These are phyloP conservation scores for Tuber microsphaerosporum DNA, from an alignment of 495 filamentous ascomycete genomes.

Conservation along the genomic window DNA sequence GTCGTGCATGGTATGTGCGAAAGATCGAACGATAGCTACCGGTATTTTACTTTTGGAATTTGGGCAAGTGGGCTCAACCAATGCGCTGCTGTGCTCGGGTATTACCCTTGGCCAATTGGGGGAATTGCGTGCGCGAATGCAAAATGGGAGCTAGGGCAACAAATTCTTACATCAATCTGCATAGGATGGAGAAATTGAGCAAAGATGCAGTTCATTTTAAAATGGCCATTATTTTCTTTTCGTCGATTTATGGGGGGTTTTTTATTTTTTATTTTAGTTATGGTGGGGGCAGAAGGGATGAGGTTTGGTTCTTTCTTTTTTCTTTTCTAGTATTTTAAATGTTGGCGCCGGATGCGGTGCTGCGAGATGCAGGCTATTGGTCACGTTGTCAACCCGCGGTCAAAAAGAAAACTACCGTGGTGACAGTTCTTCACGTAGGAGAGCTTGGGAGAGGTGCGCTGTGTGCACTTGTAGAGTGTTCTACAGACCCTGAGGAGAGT, in stretches of 20 bases:
- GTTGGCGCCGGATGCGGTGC: conserved; percentile 5
- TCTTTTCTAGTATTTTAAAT: neutral
- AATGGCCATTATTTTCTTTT: neutral
- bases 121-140: neutral
- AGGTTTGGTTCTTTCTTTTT: neutral
- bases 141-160: neutral
- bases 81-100: neutral
- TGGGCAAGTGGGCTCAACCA: neutral
- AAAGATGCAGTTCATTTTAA: conserved; percentile 1
- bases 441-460: neutral
- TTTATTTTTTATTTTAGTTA: neutral
- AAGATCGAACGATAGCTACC: conserved; percentile 6
- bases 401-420: conserved; percentile 5
- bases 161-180: conserved; percentile 3
- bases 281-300: neutral
- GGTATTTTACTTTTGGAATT: neutral
- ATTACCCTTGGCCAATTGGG: neutral
- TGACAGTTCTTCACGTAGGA: neutral
- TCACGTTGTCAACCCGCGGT: conserved; percentile 4
- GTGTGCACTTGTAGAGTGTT: neutral
- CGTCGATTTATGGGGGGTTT: neutral
- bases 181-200: neutral
- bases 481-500: neutral
- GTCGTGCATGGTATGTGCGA: neutral
- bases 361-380: neutral